These are phyloP conservation scores for Larix sibirica DNA, from an alignment of 83 land plant genomes.

Conservation along the genomic window DNA sequence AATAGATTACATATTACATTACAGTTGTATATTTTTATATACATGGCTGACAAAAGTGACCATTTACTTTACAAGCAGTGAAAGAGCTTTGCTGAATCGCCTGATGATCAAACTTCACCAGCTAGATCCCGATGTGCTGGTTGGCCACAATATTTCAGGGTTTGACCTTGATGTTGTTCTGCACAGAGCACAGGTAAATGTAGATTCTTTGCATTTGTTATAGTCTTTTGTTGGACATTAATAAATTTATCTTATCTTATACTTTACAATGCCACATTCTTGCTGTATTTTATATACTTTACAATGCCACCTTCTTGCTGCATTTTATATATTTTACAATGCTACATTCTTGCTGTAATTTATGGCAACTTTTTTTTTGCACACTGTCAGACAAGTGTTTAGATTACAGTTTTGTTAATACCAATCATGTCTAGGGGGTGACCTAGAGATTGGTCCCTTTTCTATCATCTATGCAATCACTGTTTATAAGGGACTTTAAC, in stretches of 20 bases:
- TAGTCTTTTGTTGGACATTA: too few species aligned
- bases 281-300: too few species aligned
- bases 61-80: slow-evolving; percentile 54
- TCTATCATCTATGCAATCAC: not conserved
- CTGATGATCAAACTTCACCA: slow-evolving; percentile 89
- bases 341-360: too few species aligned
- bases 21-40: not conserved
- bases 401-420: not conserved
- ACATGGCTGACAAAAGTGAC: not conserved
- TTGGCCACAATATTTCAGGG: slow-evolving; percentile 99
- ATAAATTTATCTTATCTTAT: too few species aligned
- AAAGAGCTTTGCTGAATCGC: slow-evolving; percentile 86
- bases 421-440: not conserved
- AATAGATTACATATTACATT: not conserved
- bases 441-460: not conserved
- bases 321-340: too few species aligned
- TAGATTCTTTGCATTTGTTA: not conserved
- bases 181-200: slow-evolving; percentile 84
- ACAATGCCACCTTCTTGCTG: too few species aligned
- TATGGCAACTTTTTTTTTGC: not conserved
- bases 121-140: slow-evolving; percentile 94
- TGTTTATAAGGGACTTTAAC: not conserved
- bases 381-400: not conserved
- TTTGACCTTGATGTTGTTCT: slow-evolving; percentile 97
- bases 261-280: too few species aligned